These are phyloP conservation scores for Brettanomyces anomalus DNA, from an alignment of 805 yeast genomes.

Conservation along the genomic window DNA sequence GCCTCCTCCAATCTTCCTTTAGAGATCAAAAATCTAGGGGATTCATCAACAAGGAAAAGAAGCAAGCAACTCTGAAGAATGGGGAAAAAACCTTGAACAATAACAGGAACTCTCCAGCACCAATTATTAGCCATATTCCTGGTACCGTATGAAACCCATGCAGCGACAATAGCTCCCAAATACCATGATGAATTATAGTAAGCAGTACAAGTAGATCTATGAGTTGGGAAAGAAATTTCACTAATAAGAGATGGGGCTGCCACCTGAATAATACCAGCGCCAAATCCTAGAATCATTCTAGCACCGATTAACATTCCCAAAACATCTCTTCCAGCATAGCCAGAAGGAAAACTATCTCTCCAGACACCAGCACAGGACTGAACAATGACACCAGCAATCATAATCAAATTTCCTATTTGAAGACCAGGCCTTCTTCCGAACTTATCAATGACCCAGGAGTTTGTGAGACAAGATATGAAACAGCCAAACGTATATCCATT, in stretches of 20 bases:
- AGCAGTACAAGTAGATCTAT: slow-evolving; percentile 26
- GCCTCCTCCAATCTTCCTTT: slow-evolving; percentile 30
- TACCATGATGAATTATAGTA: slow-evolving; percentile 35
- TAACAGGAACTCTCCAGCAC: slow-evolving; percentile 48
- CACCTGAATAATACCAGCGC: slow-evolving; percentile 14
- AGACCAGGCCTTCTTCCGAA: slow-evolving; percentile 18
- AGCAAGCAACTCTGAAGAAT: slow-evolving; percentile 30
- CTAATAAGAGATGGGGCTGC: slow-evolving; percentile 23
- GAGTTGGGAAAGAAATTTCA: slow-evolving; percentile 20
- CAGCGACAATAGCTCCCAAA: slow-evolving; percentile 35
- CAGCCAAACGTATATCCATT: too few species aligned
- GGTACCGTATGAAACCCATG: slow-evolving; percentile 30
- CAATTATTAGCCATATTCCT: slow-evolving; percentile 29
- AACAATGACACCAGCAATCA: slow-evolving; percentile 21
- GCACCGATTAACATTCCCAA: slow-evolving; percentile 24
- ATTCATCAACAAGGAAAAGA: slow-evolving; percentile 31
- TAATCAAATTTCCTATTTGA: slow-evolving; percentile 11
- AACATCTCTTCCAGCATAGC: slow-evolving; percentile 7
- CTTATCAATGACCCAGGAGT: slow-evolving; percentile 3
- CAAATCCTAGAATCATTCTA: slow-evolving; percentile 26
- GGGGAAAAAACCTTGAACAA: slow-evolving; percentile 34
- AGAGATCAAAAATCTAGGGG: slow-evolving; percentile 29
- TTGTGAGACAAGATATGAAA: slow-evolving; percentile 1
- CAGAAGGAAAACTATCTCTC: slow-evolving; percentile 7
- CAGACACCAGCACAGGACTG: slow-evolving; percentile 35